These are phyloP conservation scores for Arctium lappa DNA, from an alignment of 129 eudicot species.

Conservation along the genomic window DNA sequence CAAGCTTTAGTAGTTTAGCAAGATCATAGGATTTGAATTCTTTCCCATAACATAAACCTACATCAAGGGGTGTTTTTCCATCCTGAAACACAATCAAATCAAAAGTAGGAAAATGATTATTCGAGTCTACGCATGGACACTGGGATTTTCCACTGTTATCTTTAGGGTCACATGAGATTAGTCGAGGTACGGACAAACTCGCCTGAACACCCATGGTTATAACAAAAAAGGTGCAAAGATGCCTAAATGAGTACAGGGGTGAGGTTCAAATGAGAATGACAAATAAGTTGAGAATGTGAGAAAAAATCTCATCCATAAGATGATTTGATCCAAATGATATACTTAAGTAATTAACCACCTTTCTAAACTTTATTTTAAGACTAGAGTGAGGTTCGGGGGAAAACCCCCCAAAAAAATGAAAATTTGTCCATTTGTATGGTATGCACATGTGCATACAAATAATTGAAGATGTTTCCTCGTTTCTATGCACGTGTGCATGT, in stretches of 20 bases:
- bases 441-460: no score
- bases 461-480: no score
- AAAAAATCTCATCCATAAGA: not conserved
- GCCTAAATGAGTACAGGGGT: not conserved
- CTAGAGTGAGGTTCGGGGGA: no score
- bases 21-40: constrained; percentile 73
- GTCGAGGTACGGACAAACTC: not conserved
- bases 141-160: not conserved
- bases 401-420: no score
- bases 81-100: constrained; percentile 34
- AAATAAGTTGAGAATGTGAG: not conserved
- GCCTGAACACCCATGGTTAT: not conserved
- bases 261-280: not conserved
- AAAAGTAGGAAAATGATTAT: not conserved
- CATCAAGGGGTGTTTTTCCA: constrained; percentile 61
- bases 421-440: no score
- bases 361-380: no score
- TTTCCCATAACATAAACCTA: constrained; percentile 69
- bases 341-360: no score
- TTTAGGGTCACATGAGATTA: not conserved
- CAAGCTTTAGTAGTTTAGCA: constrained; percentile 66
- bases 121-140: not conserved
- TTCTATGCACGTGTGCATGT: no score
- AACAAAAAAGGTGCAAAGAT: not conserved
- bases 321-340: not conserved